These are phyloP conservation scores for Pseudocercospora cruenta DNA, from an alignment of 2,329 filamentous ascomycete species.

Conservation along the genomic window DNA sequence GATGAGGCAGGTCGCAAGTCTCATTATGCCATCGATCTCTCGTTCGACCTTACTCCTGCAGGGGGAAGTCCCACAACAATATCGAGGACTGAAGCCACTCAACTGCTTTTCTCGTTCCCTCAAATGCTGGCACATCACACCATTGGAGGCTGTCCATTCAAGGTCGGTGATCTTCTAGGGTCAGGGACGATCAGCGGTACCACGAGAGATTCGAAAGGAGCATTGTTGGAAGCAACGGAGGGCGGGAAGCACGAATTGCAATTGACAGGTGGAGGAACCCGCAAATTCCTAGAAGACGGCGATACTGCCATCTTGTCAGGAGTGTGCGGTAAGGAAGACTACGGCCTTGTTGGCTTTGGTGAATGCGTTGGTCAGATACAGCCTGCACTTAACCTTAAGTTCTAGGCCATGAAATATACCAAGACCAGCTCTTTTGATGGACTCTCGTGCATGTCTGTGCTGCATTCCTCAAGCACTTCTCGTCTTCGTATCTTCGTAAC, in stretches of 20 bases:
- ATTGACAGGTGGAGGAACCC: conserved; percentile 66
- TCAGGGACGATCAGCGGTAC: conserved; percentile 77
- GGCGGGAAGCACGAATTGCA: conserved; percentile 68
- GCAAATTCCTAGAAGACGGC: conserved; percentile 74
- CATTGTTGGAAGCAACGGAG: conserved; percentile 71
- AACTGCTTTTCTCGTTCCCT: conserved; percentile 79
- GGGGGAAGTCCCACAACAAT: conserved; percentile 56
- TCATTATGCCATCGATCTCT: conserved; percentile 70
- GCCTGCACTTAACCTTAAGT: conserved; percentile 39
- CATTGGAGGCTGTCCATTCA: conserved; percentile 74
- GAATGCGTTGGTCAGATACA: conserved; percentile 69
- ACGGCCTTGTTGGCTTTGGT: conserved; percentile 75
- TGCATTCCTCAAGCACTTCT: not conserved
- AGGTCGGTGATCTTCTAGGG: conserved; percentile 73
- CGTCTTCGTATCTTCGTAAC: not conserved
- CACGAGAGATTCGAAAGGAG: conserved; percentile 63
- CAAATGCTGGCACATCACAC: conserved; percentile 83
- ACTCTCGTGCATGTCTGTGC: not conserved
- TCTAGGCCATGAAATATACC: not conserved
- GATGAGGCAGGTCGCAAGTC: conserved; percentile 62
- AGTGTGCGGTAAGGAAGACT: conserved; percentile 63
- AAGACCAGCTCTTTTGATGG: not conserved
- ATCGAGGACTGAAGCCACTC: conserved; percentile 62
- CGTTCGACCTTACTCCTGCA: conserved; percentile 61
- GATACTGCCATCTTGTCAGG: conserved; percentile 71